Evolutionary conservation across 768 basidiomycete genomes (phyloP).

Genomic region (Boletus huronensis): DNA sequence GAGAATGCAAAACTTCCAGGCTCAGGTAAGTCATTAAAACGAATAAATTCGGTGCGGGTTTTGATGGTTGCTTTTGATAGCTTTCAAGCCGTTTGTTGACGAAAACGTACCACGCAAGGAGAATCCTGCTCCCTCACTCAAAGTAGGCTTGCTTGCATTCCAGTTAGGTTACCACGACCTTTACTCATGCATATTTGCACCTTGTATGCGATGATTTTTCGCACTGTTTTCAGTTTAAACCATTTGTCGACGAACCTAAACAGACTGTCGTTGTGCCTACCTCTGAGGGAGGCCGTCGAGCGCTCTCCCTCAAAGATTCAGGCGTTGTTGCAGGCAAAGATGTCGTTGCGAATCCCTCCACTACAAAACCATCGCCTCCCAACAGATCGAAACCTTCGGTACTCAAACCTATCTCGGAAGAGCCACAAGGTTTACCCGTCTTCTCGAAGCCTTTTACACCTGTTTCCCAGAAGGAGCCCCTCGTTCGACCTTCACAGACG

Average conservation of each 20-base stretch:
- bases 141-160: slow-evolving; percentile 8
- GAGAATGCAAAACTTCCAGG: slow-evolving; percentile 32
- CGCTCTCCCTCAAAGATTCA: slow-evolving; percentile 51
- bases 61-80: slow-evolving; percentile 7
- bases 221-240: slow-evolving; percentile 50
- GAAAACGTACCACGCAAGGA: slow-evolving; percentile 50
- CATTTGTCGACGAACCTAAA: slow-evolving; percentile 55
- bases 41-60: slow-evolving; percentile 16
- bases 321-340: slow-evolving; percentile 14
- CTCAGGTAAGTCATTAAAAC: slow-evolving; percentile 32
- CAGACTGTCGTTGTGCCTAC: slow-evolving; percentile 38
- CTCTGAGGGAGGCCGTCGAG: slow-evolving; percentile 36
- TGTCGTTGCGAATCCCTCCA: slow-evolving; percentile 12
- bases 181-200: slow-evolving; percentile 8
- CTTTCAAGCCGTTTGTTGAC: slow-evolving; percentile 68
- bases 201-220: not conserved
- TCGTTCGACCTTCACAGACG: slow-evolving; percentile 23
- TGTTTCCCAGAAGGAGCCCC: slow-evolving; percentile 38
- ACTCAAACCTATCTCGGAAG: slow-evolving; percentile 37
- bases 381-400: slow-evolving; percentile 22
- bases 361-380: slow-evolving; percentile 28
- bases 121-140: slow-evolving; percentile 34
- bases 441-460: slow-evolving; percentile 69
- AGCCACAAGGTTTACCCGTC: slow-evolving; percentile 37
- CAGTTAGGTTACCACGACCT: not conserved